A percentile compares a stretch with the other conserved stretches of the same genome.
Evolutionary conservation across 768 basidiomycete species (phyloP).

Genomic region (Trametes cingulata): DNA sequence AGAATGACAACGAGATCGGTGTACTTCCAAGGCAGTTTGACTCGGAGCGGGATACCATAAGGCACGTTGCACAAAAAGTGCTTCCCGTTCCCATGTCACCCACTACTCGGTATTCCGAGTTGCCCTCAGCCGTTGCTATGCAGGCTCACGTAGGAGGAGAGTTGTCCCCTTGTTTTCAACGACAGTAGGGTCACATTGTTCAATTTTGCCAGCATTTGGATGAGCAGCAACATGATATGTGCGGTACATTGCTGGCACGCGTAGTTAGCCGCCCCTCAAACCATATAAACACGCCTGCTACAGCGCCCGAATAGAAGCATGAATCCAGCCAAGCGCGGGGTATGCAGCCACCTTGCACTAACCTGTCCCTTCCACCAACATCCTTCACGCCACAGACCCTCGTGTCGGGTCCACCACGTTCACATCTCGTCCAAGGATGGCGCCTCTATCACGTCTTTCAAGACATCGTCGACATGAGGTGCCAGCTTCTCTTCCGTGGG

Average conservation of each 20-base stretch:
- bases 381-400: neutral
- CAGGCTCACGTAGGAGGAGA: too few species aligned
- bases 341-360: neutral
- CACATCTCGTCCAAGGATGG: constrained; percentile 14
- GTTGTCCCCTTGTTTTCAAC: too few species aligned
- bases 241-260: too few species aligned
- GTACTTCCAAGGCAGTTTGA: neutral
- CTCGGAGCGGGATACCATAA: neutral
- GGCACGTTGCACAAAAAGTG: neutral
- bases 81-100: neutral
- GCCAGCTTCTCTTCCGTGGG: constrained; percentile 15
- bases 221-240: too few species aligned
- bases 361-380: neutral
- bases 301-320: neutral
- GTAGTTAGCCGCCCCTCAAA: neutral
- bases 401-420: neutral
- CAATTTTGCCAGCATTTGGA: too few species aligned
- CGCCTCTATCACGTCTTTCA: constrained; percentile 17
- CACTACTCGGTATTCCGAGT: neutral
- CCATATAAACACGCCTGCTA: neutral
- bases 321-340: neutral
- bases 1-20: too few species aligned
- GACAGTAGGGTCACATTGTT: too few species aligned
- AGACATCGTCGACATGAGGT: constrained; percentile 10
- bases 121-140: too few species aligned